Evolutionary conservation across 1,284 basidiomycete genomes (phyloP).

Genomic region (Paramarasmius palmivorus): DNA sequence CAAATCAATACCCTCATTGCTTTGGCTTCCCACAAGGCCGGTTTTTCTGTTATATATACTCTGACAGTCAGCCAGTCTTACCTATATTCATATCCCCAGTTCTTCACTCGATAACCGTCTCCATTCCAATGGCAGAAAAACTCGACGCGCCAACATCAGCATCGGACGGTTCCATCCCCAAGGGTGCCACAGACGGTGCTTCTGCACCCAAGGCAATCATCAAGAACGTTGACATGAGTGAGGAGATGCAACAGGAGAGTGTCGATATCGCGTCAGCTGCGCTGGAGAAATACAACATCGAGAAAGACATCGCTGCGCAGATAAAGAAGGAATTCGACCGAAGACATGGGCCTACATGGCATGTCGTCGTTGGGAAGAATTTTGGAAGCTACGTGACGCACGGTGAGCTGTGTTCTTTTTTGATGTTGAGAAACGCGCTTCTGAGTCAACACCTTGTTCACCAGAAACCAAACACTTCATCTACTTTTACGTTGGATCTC

Average conservation of each 20-base stretch:
- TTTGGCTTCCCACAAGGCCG: background rate
- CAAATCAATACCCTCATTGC: background rate
- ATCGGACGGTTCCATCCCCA: slow-evolving; percentile 46
- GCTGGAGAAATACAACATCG: slow-evolving; percentile 89
- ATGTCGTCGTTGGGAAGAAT: slow-evolving; percentile 97
- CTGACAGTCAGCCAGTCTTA: background rate
- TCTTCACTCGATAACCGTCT: background rate
- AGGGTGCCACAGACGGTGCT: slow-evolving; percentile 35
- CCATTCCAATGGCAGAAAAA: slow-evolving; percentile 59
- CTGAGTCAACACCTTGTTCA: slow-evolving; percentile 12
- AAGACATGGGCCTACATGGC: slow-evolving; percentile 93
- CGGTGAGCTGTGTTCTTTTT: slow-evolving; percentile 55
- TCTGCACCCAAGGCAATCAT: slow-evolving; percentile 80
- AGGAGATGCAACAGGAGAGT: slow-evolving; percentile 93
- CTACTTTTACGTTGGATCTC: slow-evolving; percentile 91
- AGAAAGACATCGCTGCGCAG: slow-evolving; percentile 97
- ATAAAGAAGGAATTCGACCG: slow-evolving; percentile 98
- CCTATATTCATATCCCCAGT: background rate
- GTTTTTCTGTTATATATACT: background rate
- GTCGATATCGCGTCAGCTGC: slow-evolving; percentile 87
- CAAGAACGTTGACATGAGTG: slow-evolving; percentile 96
- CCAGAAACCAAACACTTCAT: slow-evolving; percentile 96
- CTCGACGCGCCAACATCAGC: slow-evolving; percentile 56
- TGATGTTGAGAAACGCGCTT: slow-evolving; percentile 16
- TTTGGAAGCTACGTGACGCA: slow-evolving; percentile 98